Evolutionary conservation across 208 protist species (phyloP).

Genomic region (Trypanosoma grayi): DNA sequence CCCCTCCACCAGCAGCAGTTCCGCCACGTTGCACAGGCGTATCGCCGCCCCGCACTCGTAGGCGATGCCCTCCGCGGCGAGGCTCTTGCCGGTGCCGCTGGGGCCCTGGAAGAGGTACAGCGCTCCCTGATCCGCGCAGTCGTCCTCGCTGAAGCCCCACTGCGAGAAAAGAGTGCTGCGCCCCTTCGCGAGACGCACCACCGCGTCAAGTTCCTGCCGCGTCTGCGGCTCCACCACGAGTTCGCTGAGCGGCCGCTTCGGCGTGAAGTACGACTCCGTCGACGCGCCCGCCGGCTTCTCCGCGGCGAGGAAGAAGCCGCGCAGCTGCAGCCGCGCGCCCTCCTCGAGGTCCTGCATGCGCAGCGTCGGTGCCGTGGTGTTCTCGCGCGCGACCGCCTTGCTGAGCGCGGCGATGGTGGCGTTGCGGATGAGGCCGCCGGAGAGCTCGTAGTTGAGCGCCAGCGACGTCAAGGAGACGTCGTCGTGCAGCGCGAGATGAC

Average conservation of each 20-base stretch:
- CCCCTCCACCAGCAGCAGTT: conserved; percentile 55
- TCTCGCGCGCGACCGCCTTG: conserved; percentile 79
- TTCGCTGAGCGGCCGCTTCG: conserved; percentile 66
- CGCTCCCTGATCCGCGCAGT: conserved; percentile 39
- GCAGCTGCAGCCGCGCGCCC: conserved; percentile 80
- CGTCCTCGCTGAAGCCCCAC: conserved; percentile 87
- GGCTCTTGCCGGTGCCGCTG: conserved; percentile 84
- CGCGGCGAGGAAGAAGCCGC: conserved; percentile 84
- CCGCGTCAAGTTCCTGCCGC: conserved; percentile 38
- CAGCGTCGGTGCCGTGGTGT: conserved; percentile 52
- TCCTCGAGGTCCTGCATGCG: conserved; percentile 72
- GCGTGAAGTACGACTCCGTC: conserved; percentile 67
- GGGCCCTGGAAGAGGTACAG: conserved; percentile 80
- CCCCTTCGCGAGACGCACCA: conserved; percentile 74
- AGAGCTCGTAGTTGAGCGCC: conserved; percentile 87
- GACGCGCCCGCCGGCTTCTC: conserved; percentile 39
- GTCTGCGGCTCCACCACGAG: conserved; percentile 62
- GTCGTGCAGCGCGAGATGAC: conserved; percentile 37
- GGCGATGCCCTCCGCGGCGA: conserved; percentile 87
- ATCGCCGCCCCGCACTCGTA: conserved; percentile 91
- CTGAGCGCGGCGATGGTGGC: conserved; percentile 81
- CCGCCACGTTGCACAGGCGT: conserved; percentile 77
- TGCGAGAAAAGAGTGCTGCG: conserved; percentile 82
- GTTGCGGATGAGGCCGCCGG: conserved; percentile 92
- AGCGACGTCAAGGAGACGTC: conserved; percentile 72